phyloP scores from a whole-genome alignment of 768 basidiomycete genomes.

The Boletus subparvulus region DNA sequence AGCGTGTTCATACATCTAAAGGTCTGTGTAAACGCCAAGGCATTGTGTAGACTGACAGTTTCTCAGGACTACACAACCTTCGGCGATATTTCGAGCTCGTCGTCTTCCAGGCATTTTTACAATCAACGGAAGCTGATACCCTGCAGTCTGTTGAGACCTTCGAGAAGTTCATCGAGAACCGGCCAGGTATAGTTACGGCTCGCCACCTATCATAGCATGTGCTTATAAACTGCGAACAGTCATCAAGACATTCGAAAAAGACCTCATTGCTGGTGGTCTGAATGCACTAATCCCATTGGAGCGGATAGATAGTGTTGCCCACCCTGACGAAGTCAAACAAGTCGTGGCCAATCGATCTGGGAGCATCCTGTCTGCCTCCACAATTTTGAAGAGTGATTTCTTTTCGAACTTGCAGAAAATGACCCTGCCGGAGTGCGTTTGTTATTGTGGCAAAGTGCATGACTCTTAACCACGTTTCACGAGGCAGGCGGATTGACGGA shows the following conservation, averaged over 20 bases:
- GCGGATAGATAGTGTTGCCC: slow-evolving; percentile 69
- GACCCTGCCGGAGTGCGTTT: slow-evolving; percentile 83
- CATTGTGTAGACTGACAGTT: slow-evolving; percentile 5
- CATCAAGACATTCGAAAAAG: slow-evolving; percentile 93
- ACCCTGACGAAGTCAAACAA: slow-evolving; percentile 88
- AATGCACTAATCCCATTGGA: slow-evolving; percentile 82
- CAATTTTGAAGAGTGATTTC: slow-evolving; percentile 94
- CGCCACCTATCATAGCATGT: not conserved
- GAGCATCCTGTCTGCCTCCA: slow-evolving; percentile 82
- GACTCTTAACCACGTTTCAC: slow-evolving; percentile 2
- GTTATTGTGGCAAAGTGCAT: not conserved
- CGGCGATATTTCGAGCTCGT: slow-evolving; percentile 84
- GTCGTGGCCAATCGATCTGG: slow-evolving; percentile 85
- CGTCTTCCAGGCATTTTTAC: slow-evolving; percentile 87
- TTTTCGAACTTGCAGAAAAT: slow-evolving; percentile 95
- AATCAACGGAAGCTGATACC: slow-evolving; percentile 78
- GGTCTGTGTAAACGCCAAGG: slow-evolving; percentile 42
- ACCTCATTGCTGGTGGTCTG: slow-evolving; percentile 74
- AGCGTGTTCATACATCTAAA: slow-evolving; percentile 64
- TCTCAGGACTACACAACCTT: slow-evolving; percentile 71
- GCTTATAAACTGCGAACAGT: slow-evolving; percentile 45
- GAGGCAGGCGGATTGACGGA: slow-evolving; percentile 78
- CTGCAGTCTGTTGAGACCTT: slow-evolving; percentile 72
- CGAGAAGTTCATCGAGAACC: slow-evolving; percentile 76
- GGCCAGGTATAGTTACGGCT: slow-evolving; percentile 61